These are phyloP conservation scores for Pulveroboletus ravenelii DNA, from an alignment of 768 basidiomycete species.

Conservation along the genomic window DNA sequence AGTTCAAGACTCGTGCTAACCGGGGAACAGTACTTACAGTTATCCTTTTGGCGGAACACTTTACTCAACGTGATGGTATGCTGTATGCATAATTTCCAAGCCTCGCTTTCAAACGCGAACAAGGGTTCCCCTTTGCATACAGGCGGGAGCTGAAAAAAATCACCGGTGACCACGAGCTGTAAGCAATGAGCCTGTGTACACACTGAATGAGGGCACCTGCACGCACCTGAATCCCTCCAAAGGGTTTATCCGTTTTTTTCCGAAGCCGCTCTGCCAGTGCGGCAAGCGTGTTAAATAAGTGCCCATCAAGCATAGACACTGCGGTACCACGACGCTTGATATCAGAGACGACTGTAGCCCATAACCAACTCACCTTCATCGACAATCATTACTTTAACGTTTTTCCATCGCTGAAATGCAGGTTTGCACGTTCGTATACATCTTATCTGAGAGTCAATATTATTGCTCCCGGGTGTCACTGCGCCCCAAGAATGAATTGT, in stretches of 20 bases:
- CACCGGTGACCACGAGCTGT: conserved; percentile 50
- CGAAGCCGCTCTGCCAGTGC: conserved; percentile 48
- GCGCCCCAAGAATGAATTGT: conserved; percentile 63
- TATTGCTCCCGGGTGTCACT: conserved; percentile 42
- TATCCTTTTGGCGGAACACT: conserved; percentile 74
- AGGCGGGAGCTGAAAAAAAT: conserved; percentile 59
- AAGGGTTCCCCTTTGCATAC: conserved; percentile 43
- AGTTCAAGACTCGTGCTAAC: background rate
- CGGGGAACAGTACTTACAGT: conserved; percentile 37
- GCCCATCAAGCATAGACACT: conserved; percentile 72
- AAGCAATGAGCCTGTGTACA: background rate
- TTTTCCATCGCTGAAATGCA: conserved; percentile 52
- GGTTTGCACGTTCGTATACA: conserved; percentile 52
- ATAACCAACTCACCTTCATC: conserved; percentile 49
- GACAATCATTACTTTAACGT: conserved; percentile 54
- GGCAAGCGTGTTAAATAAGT: conserved; percentile 55
- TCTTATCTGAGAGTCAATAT: conserved; percentile 42
- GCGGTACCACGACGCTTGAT: background rate
- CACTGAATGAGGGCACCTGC: background rate
- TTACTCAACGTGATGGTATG: conserved; percentile 61
- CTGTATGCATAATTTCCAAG: conserved; percentile 41
- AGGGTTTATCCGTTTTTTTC: conserved; percentile 46
- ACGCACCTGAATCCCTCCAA: conserved; percentile 62
- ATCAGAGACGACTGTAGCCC: background rate
- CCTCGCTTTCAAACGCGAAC: conserved; percentile 64